Base-by-base conservation (phyloP, 805 yeast species). In the Barnettozyma sucrosica region DNA sequence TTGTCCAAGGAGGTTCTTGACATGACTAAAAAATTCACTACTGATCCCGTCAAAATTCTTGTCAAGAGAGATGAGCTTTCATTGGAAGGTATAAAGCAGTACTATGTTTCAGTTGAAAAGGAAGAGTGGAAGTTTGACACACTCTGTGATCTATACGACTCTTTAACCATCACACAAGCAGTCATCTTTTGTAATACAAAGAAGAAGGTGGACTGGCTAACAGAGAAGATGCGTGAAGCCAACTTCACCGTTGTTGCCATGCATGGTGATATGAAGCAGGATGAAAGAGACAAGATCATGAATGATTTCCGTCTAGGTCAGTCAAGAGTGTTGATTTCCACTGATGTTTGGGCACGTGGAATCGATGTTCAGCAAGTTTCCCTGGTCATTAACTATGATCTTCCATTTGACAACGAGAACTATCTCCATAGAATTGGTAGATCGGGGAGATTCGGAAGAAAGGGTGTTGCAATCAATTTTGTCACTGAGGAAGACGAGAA, bases 321-420 rank as follows among this genome's bases (percentile, higher is more conserved):
- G 56, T 87, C 97, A 46, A 80, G 99, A 66, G 92, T 93, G 44
- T 75, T 93, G 66, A 93, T 93, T 65, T 85, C 97, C 57, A 93
- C 99, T 37, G 99, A 93, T 70, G 85, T 93, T 62, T 86, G 92
- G 84, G 99, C 99, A 44, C 80, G 99, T 71, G 99, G 99, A 65
- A 93, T 92, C 56, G 99, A 92, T 70, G 98, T 92, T 51, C 99
- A 92, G 74, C 98, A 92, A 66, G 97, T 92, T 43, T 90, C 97
- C 11, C 72, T 92, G 57, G 99, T 92, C 51, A 88, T 92, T 63
- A 92, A 92, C 77, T 92, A 87, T 72, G 99, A 92, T 69, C 73
- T 92, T 67, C 98, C 99, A 48, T 68, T 79, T 55, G 89, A 93
- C 77, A 82, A 84, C 66, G 98, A 92, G 70, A 92, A 92, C 77